Evolutionary conservation across 257 asterid species (phyloP).

Genomic region (Parsonsia alboflavescens): DNA sequence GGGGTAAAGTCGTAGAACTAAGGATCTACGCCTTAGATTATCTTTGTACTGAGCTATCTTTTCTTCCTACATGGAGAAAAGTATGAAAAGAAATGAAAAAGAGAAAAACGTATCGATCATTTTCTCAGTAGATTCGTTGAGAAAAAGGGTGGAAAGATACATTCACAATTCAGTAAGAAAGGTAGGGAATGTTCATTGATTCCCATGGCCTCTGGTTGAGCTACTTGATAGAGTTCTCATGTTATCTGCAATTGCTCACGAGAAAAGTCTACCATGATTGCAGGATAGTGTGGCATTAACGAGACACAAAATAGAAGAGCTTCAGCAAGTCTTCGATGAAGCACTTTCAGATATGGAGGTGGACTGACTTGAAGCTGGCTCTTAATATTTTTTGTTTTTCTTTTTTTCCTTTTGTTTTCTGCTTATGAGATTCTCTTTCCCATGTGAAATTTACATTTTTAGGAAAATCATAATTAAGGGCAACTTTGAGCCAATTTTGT

Average conservation of each 20-base stretch:
- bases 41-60: not conserved
- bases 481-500: not conserved
- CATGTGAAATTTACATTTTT: not conserved
- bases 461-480: not conserved
- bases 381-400: not conserved
- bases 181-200: no score
- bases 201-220: no score
- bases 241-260: constrained; percentile 4
- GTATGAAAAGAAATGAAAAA: no score
- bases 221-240: no score
- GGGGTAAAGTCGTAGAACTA: not conserved
- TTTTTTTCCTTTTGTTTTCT: not conserved
- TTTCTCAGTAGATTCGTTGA: no score
- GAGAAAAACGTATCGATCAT: no score
- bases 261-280: constrained; percentile 17
- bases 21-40: not conserved
- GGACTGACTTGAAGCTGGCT: constrained; percentile 30
- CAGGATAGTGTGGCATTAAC: constrained; percentile 71
- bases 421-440: not conserved
- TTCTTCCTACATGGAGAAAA: no score
- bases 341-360: constrained; percentile 71
- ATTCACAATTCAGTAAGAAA: no score
- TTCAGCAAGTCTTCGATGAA: constrained; percentile 54
- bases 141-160: no score
- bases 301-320: constrained; percentile 59